These are phyloP conservation scores for Apiotrichum sp. DNA, from an alignment of 1,284 basidiomycete species.

Conservation along the genomic window DNA sequence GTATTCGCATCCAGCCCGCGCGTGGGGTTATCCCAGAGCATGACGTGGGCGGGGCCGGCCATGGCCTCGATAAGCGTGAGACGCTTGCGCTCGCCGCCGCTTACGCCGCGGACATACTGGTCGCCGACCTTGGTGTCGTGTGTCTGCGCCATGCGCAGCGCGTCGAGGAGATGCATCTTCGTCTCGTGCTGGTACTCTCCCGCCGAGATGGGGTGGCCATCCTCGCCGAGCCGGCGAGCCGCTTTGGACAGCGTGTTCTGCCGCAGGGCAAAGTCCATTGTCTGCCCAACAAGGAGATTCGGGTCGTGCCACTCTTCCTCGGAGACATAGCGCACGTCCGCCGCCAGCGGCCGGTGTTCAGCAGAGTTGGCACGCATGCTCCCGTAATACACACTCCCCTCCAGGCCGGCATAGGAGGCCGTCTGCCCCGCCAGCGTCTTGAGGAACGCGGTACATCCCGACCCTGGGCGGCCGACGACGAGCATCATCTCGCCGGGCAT, in stretches of 20 bases:
- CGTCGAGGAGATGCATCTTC: conserved; percentile 50
- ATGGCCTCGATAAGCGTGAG: conserved; percentile 69
- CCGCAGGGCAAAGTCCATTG: conserved; percentile 41
- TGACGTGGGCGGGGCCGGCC: conserved; percentile 55
- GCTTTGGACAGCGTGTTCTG: conserved; percentile 30
- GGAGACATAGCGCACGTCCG: conserved; percentile 29
- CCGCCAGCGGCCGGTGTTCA: conserved; percentile 3
- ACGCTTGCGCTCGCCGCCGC: conserved; percentile 62
- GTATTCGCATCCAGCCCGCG: conserved; percentile 73
- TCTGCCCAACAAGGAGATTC: conserved; percentile 39
- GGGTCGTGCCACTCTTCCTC: conserved; percentile 42
- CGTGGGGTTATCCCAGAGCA: conserved; percentile 58
- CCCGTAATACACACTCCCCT: conserved; percentile 46
- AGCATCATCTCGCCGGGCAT: conserved; percentile 42
- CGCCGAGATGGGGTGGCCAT: conserved; percentile 35
- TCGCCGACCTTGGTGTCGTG: conserved; percentile 59
- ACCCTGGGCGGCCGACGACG: conserved; percentile 44
- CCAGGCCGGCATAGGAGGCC: conserved; percentile 44
- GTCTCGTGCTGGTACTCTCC: conserved; percentile 9
- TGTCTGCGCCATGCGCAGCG: conserved; percentile 70
- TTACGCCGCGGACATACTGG: conserved; percentile 66
- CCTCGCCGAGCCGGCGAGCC: conserved; percentile 23
- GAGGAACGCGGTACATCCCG: conserved; percentile 49
- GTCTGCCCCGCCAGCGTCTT: conserved; percentile 47
- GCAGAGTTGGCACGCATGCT: conserved; percentile 20